phyloP scores from a whole-genome alignment of 2,329 filamentous ascomycete species.

The Aspergillus sclerotialis region DNA sequence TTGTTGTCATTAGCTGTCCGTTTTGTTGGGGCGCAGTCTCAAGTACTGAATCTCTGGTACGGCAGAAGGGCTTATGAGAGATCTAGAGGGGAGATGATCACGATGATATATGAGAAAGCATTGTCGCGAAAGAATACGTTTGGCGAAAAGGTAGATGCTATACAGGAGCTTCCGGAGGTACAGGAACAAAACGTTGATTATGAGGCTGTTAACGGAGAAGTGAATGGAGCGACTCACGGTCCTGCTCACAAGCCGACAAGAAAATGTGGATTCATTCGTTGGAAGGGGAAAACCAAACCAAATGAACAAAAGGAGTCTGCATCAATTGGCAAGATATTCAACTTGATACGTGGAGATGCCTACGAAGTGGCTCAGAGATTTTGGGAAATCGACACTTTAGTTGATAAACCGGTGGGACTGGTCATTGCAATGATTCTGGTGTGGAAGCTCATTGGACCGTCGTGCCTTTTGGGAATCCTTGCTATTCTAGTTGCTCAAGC shows the following conservation, averaged over 20 bases:
- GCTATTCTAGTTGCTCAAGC: slow-evolving; percentile 63
- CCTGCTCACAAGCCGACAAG: slow-evolving; percentile 18
- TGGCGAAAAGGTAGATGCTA: slow-evolving; percentile 23
- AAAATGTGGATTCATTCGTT: slow-evolving; percentile 16
- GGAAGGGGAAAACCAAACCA: slow-evolving; percentile 17
- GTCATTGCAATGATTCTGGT: slow-evolving; percentile 66
- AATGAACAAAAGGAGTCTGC: slow-evolving; percentile 51
- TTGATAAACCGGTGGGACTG: slow-evolving; percentile 71
- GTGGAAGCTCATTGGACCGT: slow-evolving; percentile 71
- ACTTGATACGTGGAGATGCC: slow-evolving; percentile 61
- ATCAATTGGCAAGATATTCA: slow-evolving; percentile 84
- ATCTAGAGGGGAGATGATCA: slow-evolving; percentile 77
- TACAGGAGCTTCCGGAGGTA: slow-evolving; percentile 14
- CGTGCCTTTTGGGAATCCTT: slow-evolving; percentile 66
- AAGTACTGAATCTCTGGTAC: slow-evolving; percentile 70
- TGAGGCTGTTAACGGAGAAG: slow-evolving; percentile 6
- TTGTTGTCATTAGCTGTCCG: slow-evolving; percentile 54
- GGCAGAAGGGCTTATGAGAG: slow-evolving; percentile 77
- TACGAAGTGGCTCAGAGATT: slow-evolving; percentile 50
- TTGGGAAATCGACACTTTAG: slow-evolving; percentile 75
- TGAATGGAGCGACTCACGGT: slow-evolving; percentile 12
- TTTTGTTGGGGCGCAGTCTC: slow-evolving; percentile 56
- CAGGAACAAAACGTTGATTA: slow-evolving; percentile 9
- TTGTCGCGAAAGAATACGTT: slow-evolving; percentile 56
- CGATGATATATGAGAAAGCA: slow-evolving; percentile 75